Conservation (phyloP, 108 stramenopile species). For the Conticribra guillardii region DNA sequence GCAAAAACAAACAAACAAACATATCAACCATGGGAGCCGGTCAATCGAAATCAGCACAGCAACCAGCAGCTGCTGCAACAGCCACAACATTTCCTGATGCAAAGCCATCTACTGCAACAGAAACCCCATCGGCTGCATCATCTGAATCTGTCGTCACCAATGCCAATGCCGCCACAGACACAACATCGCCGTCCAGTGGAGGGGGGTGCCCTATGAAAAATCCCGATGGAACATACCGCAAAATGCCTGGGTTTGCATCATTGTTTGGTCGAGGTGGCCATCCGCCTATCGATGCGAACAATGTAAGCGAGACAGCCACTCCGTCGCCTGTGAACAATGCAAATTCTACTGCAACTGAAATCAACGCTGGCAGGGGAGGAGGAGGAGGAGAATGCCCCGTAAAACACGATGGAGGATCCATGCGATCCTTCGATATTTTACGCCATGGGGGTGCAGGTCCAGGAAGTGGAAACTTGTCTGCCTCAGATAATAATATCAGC, state of each 20-base stretch:
- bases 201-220: conserved; percentile 54
- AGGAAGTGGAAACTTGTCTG: conserved; percentile 8
- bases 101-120: neutral
- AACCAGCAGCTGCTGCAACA: conserved; percentile 1
- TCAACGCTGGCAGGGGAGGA: conserved; percentile 7
- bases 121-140: neutral
- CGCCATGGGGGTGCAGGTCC: conserved; percentile 14
- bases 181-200: neutral
- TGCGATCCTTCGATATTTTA: conserved; percentile 4
- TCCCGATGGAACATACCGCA: conserved; percentile 41
- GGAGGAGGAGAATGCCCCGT: conserved; percentile 41
- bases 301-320: conserved; percentile 2
- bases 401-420: conserved; percentile 10
- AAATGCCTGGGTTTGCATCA: conserved; percentile 46
- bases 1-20: neutral
- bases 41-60: conserved; percentile 34
- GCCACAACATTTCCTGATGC: neutral
- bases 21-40: conserved; percentile 43
- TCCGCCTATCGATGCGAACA: conserved; percentile 23
- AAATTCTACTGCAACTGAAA: neutral
- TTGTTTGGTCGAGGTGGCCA: conserved; percentile 24
- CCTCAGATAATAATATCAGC: no score
- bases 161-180: neutral
- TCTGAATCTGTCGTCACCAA: neutral
- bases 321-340: neutral